These are phyloP conservation scores for Blastocystis hominis DNA, from an alignment of 352 stramenopile species.

Conservation along the genomic window DNA sequence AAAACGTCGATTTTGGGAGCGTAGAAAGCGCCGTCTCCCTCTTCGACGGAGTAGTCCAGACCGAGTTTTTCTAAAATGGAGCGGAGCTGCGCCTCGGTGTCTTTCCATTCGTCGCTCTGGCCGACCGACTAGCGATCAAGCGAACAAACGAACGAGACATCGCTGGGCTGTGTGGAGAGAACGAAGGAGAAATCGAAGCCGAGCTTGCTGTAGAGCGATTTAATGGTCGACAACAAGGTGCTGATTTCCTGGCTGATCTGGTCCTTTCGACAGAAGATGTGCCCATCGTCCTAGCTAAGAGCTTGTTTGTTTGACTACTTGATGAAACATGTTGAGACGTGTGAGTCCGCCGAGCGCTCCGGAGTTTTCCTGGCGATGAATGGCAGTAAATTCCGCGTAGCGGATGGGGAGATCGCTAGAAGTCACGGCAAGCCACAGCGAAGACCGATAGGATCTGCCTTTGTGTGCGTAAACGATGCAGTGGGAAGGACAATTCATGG, in stretches of 20 bases:
- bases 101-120: conserved; percentile 73
- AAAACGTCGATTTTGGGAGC: conserved; percentile 91
- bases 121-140: conserved; percentile 61
- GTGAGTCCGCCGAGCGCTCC: conserved; percentile 88
- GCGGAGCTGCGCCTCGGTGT: conserved; percentile 70
- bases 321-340: conserved; percentile 85
- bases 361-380: conserved; percentile 88
- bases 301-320: not conserved
- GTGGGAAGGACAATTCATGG: conserved; percentile 97
- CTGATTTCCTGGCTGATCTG: conserved; percentile 75
- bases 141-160: conserved; percentile 80
- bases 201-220: conserved; percentile 88
- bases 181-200: conserved; percentile 92
- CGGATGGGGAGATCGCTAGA: conserved; percentile 78
- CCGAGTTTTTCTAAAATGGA: conserved; percentile 57
- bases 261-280: conserved; percentile 92
- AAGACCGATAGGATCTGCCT: conserved; percentile 80
- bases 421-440: not conserved
- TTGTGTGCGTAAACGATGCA: conserved; percentile 87
- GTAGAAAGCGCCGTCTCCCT: conserved; percentile 92
- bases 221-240: conserved; percentile 69
- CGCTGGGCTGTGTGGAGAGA: conserved; percentile 83
- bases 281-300: conserved; percentile 81
- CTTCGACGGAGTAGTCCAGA: conserved; percentile 23
- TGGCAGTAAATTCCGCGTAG: conserved; percentile 87